phyloP scores from a whole-genome alignment of 352 stramenopile species.

The Elongisporangium anandrum region DNA sequence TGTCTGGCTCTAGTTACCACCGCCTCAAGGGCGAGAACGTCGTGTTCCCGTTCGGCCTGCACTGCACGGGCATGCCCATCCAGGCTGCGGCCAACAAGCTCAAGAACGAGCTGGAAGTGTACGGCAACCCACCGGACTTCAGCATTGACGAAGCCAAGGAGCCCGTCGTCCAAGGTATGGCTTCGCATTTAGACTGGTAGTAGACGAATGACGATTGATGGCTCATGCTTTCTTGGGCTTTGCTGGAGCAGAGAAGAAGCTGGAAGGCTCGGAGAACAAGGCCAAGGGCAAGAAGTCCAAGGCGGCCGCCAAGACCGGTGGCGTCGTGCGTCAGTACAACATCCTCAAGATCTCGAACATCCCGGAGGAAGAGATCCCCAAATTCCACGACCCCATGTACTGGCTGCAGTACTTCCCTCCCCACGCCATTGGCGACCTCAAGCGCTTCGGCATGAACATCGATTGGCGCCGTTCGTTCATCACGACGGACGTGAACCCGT shows the following conservation, averaged over 20 bases:
- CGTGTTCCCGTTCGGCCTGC: constrained; percentile 98
- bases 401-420: constrained; percentile 99
- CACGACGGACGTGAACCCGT: constrained; percentile 98
- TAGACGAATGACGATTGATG: constrained; percentile 3
- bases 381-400: constrained; percentile 96
- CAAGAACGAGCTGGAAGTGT: constrained; percentile 95
- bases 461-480: constrained; percentile 99
- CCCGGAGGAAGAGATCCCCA: constrained; percentile 92
- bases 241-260: constrained; percentile 55
- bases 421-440: constrained; percentile 94
- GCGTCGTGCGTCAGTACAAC: constrained; percentile 97
- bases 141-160: constrained; percentile 47
- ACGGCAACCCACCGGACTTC: constrained; percentile 94
- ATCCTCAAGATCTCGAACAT: constrained; percentile 95
- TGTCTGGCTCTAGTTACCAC: constrained; percentile 46
- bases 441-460: constrained; percentile 95
- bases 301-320: constrained; percentile 96
- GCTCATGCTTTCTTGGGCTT: background rate
- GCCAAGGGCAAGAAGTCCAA: constrained; percentile 98
- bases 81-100: constrained; percentile 99
- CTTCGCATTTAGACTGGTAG: background rate
- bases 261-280: constrained; percentile 81
- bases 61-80: constrained; percentile 99
- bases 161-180: constrained; percentile 15
- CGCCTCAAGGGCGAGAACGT: constrained; percentile 98